Evolutionary conservation across 345 rosid species (phyloP).

Genomic region (Bretschneidera sinensis): DNA sequence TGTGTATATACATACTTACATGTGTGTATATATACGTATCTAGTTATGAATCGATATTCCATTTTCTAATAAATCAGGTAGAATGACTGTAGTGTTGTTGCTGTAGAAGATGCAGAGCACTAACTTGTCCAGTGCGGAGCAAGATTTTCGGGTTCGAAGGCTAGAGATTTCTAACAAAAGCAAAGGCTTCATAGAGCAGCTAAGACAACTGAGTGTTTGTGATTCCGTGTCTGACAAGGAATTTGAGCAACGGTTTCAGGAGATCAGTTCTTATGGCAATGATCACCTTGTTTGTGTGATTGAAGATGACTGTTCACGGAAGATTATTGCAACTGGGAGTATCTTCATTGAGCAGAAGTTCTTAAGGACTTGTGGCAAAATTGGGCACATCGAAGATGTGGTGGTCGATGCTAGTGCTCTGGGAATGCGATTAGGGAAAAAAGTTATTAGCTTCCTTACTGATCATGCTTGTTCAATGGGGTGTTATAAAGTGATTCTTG

Average conservation of each 20-base stretch:
- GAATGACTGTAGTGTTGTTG: too few relatives aligned
- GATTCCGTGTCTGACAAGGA: constrained; percentile 67
- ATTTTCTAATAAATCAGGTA: too few relatives aligned
- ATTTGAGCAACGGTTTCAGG: constrained; percentile 53
- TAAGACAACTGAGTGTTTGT: constrained; percentile 54
- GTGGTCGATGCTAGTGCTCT: constrained; percentile 64
- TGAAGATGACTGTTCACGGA: constrained; percentile 52
- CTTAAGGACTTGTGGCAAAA: constrained; percentile 76
- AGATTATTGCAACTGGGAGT: constrained; percentile 66
- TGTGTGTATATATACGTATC: too few relatives aligned
- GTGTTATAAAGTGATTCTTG: constrained; percentile 82
- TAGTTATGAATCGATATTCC: too few relatives aligned
- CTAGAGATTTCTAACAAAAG: constrained; percentile 63
- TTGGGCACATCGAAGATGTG: constrained; percentile 83
- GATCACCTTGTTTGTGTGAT: constrained; percentile 81
- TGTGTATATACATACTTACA: too few relatives aligned
- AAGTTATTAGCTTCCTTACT: constrained; percentile 43
- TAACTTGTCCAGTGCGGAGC: constrained; percentile 14
- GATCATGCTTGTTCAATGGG: constrained; percentile 62
- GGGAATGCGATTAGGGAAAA: constrained; percentile 67
- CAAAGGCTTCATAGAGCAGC: constrained; percentile 71
- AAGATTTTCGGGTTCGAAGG: constrained; percentile 43
- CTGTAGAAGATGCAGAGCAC: constrained; percentile 31
- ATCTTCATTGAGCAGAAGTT: constrained; percentile 83
- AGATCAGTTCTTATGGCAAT: constrained; percentile 57